Evolutionary conservation across 2,329 filamentous ascomycete species (phyloP), one percentile per base, ranked within the genome.

Genomic region (Colletotrichum melonis): DNA sequence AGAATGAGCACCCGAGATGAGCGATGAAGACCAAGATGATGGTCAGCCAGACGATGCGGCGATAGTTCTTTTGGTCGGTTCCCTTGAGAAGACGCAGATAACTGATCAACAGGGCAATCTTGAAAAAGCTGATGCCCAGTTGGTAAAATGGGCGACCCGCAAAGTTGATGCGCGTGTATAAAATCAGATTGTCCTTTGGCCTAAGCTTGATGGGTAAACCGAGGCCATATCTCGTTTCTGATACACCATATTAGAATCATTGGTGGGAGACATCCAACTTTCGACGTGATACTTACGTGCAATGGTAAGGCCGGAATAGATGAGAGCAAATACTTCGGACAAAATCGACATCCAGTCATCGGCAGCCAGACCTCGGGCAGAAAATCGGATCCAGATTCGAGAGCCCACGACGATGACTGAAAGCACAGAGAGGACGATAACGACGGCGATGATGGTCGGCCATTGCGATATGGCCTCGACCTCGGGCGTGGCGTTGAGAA

Each of bases 91-190:
- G 82, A 6, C 87, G 84, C 22, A 89, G 78, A 74, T 89, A 89
- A 74, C 86, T 88, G 76, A 89, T 84, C 69, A 88, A 81, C 2
- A 89, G 80, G 0, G 88, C 87, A 32, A 88, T 84, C 76, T 90
- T 90, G 83, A 90, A 90, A 70, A 88, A 88, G 72, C 86, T 86
- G 77, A 90, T 88, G 49, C 88, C 88, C 8, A 88, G 63, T 74
- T 89, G 87, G 73, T 90, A 90, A 57, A 89, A 84, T 0, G 88
- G 88, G 3, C 88, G 84, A 2, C 87, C 88, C 5, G 85, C 86
- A 74, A 84, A 89, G 77, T 90, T 90, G 76, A 88, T 80, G 67
- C 86, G 77, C 0, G 85, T 86, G 76, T 88, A 89, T 0, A 80
- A 79, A 5, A 84, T 72, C 0, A 87, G 76, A 56, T 86, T 84